Evolutionary conservation across 2,329 filamentous ascomycete species (phyloP).

Genomic region (Hypoxylon sp.): DNA sequence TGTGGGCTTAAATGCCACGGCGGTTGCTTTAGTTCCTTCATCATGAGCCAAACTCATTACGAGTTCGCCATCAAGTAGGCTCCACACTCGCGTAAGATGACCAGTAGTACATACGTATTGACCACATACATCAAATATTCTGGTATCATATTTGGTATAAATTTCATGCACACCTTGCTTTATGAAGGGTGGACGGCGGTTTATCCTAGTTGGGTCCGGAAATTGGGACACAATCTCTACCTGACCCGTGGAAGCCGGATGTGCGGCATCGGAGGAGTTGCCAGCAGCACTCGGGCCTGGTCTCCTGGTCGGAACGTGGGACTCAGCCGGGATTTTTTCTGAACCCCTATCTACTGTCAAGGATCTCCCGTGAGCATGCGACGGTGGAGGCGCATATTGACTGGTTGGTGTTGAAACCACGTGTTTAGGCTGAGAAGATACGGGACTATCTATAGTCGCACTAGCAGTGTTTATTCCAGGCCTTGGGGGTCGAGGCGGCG

Average conservation of each 20-base stretch:
- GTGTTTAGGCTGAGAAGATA: slow-evolving; percentile 56
- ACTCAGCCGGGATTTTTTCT: slow-evolving; percentile 57
- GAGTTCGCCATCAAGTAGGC: slow-evolving; percentile 82
- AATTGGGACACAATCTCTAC: slow-evolving; percentile 73
- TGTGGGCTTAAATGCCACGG: slow-evolving; percentile 88
- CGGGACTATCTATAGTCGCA: slow-evolving; percentile 44
- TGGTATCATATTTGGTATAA: slow-evolving; percentile 86
- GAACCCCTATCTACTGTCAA: slow-evolving; percentile 65
- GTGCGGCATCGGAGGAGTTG: slow-evolving; percentile 38
- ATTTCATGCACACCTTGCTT: slow-evolving; percentile 83
- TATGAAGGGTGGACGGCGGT: slow-evolving; percentile 84
- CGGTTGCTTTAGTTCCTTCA: slow-evolving; percentile 85
- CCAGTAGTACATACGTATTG: slow-evolving; percentile 90
- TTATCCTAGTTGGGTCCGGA: slow-evolving; percentile 87
- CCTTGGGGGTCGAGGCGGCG: slow-evolving; percentile 63
- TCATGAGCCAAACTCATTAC: slow-evolving; percentile 86
- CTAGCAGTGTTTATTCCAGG: slow-evolving; percentile 50
- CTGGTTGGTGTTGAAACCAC: slow-evolving; percentile 63
- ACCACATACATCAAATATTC: slow-evolving; percentile 89
- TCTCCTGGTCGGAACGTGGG: slow-evolving; percentile 54
- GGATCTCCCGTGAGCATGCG: slow-evolving; percentile 63
- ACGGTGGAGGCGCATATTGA: slow-evolving; percentile 60
- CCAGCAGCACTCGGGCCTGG: slow-evolving; percentile 43
- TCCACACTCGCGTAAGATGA: slow-evolving; percentile 90
- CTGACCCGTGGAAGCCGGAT: slow-evolving; percentile 55